Conservation (phyloP, 495 filamentous ascomycete species). For the Aspergillus haitiensis region DNA sequence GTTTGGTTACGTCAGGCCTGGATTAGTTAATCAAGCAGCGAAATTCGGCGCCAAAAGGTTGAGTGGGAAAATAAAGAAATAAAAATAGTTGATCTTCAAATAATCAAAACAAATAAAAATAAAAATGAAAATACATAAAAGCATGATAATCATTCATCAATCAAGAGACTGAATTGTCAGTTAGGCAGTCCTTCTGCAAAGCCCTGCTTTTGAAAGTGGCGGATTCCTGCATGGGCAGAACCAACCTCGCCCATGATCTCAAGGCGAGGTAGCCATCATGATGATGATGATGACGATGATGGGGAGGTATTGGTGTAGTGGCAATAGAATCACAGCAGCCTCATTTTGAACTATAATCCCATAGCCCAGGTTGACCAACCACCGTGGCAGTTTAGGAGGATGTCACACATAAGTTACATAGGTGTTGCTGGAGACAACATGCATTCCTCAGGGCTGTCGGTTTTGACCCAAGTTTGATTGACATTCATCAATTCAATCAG, state of each 20-base stretch:
- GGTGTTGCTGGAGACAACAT: not conserved
- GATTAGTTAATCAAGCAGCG: conserved; percentile 3
- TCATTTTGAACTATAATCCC: conserved; percentile 11
- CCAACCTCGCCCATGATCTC: not conserved
- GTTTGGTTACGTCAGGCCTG: conserved; percentile 6
- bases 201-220: not conserved
- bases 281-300: not conserved
- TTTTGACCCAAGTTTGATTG: not conserved
- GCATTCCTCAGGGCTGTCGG: not conserved
- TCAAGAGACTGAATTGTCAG: no score
- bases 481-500: not conserved
- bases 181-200: conserved; percentile 1
- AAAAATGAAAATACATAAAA: no score
- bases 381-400: not conserved
- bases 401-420: conserved; percentile 10
- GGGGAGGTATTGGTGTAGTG: not conserved
- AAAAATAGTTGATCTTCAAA: not conserved
- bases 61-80: not conserved
- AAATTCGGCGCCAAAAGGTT: not conserved
- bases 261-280: not conserved
- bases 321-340: conserved; percentile 1
- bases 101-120: no score
- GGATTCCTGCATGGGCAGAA: not conserved
- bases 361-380: not conserved
- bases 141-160: no score